These are phyloP conservation scores for Rhynchospora breviuscula DNA, from an alignment of 176 grass and related monocot genomes.

Conservation along the genomic window DNA sequence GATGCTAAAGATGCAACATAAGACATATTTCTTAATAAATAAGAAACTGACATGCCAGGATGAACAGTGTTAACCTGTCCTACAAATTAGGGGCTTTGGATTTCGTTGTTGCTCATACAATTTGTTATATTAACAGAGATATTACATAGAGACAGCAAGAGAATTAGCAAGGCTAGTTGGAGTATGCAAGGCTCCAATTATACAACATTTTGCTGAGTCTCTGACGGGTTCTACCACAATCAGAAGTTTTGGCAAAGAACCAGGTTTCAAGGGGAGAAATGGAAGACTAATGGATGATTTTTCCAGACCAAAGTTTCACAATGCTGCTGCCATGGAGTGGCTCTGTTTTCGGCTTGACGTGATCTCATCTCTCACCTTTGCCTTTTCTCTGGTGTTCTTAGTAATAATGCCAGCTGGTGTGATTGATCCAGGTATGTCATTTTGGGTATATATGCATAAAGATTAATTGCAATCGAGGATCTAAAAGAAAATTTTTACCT, in stretches of 20 bases:
- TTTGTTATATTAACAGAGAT: slow-evolving; percentile 41
- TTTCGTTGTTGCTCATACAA: neutral
- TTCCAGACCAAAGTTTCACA: slow-evolving; percentile 69
- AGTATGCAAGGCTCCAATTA: slow-evolving; percentile 79
- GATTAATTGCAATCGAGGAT: neutral
- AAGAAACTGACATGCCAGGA: neutral
- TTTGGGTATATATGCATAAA: neutral
- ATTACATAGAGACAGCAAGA: slow-evolving; percentile 73
- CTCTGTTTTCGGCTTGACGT: slow-evolving; percentile 67
- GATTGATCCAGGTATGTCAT: slow-evolving; percentile 49
- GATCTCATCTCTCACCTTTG: slow-evolving; percentile 51
- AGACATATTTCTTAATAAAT: neutral
- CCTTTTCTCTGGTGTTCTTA: slow-evolving; percentile 45
- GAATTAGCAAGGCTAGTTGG: slow-evolving; percentile 66
- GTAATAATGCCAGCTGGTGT: slow-evolving; percentile 32
- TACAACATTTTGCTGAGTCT: slow-evolving; percentile 91
- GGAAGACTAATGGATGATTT: slow-evolving; percentile 58
- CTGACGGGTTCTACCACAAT: slow-evolving; percentile 78
- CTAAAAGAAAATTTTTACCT: neutral
- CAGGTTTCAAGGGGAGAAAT: slow-evolving; percentile 53
- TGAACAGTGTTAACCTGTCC: neutral
- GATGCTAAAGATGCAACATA: neutral
- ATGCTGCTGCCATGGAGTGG: slow-evolving; percentile 58
- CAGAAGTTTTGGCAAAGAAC: slow-evolving; percentile 72
- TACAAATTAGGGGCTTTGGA: neutral